A percentile compares a stretch with the other conserved stretches of the same genome.
phyloP scores from a whole-genome alignment of 805 yeast species.

The Ogataea dorogensis region DNA sequence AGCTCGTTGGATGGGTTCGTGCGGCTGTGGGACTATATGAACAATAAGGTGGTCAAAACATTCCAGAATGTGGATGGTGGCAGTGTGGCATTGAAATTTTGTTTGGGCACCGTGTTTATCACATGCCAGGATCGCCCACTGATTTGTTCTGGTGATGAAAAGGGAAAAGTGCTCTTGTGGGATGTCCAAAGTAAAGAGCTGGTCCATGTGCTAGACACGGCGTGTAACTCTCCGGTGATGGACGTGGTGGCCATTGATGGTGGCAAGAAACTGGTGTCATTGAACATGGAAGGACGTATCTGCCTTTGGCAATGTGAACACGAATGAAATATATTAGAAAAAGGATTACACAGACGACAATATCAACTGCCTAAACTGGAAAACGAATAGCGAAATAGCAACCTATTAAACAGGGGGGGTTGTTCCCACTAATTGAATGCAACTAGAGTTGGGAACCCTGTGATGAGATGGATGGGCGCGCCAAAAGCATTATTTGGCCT shows the following conservation, averaged over 20 bases:
- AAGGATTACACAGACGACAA: slow-evolving; percentile 19
- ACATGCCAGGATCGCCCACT: slow-evolving; percentile 35
- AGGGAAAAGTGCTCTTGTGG: slow-evolving; percentile 58
- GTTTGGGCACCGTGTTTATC: slow-evolving; percentile 53
- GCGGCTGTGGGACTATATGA: slow-evolving; percentile 84
- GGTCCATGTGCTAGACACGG: slow-evolving; percentile 24
- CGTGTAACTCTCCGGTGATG: slow-evolving; percentile 32
- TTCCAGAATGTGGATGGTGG: slow-evolving; percentile 25
- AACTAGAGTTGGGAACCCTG: slow-evolving; percentile 15
- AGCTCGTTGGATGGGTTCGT: slow-evolving; percentile 78
- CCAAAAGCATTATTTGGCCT: slow-evolving; percentile 15
- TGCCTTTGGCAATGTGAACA: slow-evolving; percentile 24
- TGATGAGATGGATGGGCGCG: slow-evolving; percentile 1
- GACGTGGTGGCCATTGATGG: slow-evolving; percentile 39
- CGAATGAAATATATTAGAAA: slow-evolving; percentile 15
- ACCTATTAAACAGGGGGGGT: slow-evolving; percentile 7
- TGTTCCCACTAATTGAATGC: slow-evolving; percentile 16
- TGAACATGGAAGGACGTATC: slow-evolving; percentile 33
- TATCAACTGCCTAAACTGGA: slow-evolving; percentile 17
- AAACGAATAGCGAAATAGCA: slow-evolving; percentile 15
- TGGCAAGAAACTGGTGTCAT: slow-evolving; percentile 38
- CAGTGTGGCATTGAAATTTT: slow-evolving; percentile 49
- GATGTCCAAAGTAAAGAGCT: slow-evolving; percentile 60
- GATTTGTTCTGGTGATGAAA: slow-evolving; percentile 62
- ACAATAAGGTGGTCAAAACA: slow-evolving; percentile 77